phyloP scores from a whole-genome alignment of 257 asterid genomes.

The Penstemon davidsonii region DNA sequence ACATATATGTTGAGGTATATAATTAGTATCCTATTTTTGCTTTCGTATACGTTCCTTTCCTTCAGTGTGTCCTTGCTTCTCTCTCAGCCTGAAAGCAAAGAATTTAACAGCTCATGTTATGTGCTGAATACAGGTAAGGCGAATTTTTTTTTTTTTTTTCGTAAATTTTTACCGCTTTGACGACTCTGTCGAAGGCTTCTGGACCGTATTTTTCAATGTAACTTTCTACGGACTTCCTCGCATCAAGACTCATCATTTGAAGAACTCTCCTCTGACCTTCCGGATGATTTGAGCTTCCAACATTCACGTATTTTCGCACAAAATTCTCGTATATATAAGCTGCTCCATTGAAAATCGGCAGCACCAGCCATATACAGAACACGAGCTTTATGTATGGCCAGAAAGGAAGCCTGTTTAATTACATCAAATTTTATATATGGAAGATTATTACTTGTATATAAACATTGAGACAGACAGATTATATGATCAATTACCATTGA shows the following conservation, averaged over 20 bases:
- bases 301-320: constrained; percentile 61
- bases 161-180: constrained; percentile 54
- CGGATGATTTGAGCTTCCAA: constrained; percentile 56
- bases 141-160: neutral
- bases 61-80: constrained; percentile 71
- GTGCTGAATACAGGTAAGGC: neutral
- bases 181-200: constrained; percentile 72
- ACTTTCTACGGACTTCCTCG: constrained; percentile 70
- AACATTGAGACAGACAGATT: too few species aligned
- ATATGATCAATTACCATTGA: constrained; percentile 52
- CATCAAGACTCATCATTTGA: constrained; percentile 92
- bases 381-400: constrained; percentile 84
- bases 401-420: constrained; percentile 68
- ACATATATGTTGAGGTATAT: neutral
- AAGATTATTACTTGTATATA: too few species aligned
- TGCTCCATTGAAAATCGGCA: constrained; percentile 59
- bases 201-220: constrained; percentile 72
- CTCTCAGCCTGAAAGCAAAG: constrained; percentile 69
- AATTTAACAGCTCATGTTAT: neutral
- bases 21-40: neutral
- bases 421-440: too few species aligned
- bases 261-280: constrained; percentile 66
- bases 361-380: constrained; percentile 54
- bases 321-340: constrained; percentile 65
- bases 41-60: constrained; percentile 5